Evolutionary conservation across 129 eudicot species (phyloP).

Genomic region (Daucus carota): DH1_v3.0 NC_030386.2:40040501-40041000

Average conservation of each 20-base stretch:
- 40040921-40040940: neutral
- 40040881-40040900: neutral
- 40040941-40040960: no score
- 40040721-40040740: neutral
- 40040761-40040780: neutral
- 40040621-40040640: conserved; percentile 68
- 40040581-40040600: conserved; percentile 69
- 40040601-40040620: conserved; percentile 72
- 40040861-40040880: neutral
- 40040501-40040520: conserved; percentile 16
- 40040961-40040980: no score
- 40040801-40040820: neutral
- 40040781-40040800: neutral
- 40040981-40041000: neutral
- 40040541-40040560: conserved; percentile 77
- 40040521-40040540: conserved; percentile 45
- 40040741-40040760: neutral
- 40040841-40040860: neutral
- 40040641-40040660: neutral
- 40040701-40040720: neutral
- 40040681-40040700: neutral
- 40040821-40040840: neutral
- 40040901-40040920: neutral
- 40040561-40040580: conserved; percentile 70
- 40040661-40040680: neutral